These are phyloP conservation scores for Salix suchowensis DNA, from an alignment of 345 rosid genomes.

Conservation along the genomic window DNA sequence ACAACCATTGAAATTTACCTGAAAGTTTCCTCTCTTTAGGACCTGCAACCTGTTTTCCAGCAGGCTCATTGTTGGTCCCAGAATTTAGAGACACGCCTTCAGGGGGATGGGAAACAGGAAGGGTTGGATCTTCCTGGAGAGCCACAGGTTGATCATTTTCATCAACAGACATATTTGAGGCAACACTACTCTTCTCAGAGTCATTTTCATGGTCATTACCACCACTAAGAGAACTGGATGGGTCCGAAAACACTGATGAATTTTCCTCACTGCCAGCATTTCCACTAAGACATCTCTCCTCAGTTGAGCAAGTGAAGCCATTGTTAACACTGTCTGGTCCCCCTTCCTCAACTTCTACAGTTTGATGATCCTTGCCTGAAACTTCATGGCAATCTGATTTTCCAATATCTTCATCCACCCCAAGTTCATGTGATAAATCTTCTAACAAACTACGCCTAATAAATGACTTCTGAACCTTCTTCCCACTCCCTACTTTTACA, in stretches of 20 bases:
- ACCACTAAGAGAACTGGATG: constrained; percentile 47
- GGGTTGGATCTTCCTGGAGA: constrained; percentile 38
- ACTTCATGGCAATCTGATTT: constrained; percentile 20
- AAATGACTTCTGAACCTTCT: constrained; percentile 36
- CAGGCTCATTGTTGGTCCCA: constrained; percentile 22
- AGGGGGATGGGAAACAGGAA: constrained; percentile 53
- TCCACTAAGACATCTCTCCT: constrained; percentile 44
- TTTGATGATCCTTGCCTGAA: constrained; percentile 16
- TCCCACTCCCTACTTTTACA: constrained; percentile 26
- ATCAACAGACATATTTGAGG: constrained; percentile 43
- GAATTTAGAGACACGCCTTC: constrained; percentile 27
- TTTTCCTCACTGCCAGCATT: constrained; percentile 55
- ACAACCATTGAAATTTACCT: constrained; percentile 88
- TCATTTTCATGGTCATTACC: constrained; percentile 57
- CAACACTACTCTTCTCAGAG: constrained; percentile 57
- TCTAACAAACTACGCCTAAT: constrained; percentile 61
- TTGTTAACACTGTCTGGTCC: constrained; percentile 19
- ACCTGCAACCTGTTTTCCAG: constrained; percentile 27
- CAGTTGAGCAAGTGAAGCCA: constrained; percentile 28
- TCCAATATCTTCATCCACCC: constrained; percentile 43
- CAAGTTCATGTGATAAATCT: constrained; percentile 62
- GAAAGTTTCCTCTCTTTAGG: constrained; percentile 52
- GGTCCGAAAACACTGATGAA: constrained; percentile 48
- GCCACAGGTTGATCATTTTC: constrained; percentile 38
- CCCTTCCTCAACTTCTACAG: constrained; percentile 29